These are phyloP conservation scores for Phyllostachys edulis DNA, from an alignment of 176 grass and related monocot species.

Conservation along the genomic window DNA sequence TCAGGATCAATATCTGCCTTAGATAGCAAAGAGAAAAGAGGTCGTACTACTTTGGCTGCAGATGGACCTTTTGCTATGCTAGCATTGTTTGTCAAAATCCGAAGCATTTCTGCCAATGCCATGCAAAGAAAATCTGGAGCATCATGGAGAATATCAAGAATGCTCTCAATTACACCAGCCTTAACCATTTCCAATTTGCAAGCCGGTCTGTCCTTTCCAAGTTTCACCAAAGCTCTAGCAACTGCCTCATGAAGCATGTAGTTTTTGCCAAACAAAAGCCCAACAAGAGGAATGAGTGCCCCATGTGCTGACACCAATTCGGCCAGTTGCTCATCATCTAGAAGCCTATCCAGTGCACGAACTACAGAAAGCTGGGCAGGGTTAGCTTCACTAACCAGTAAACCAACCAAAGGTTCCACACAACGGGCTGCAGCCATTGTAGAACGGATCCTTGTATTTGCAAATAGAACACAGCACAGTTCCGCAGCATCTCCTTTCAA, in stretches of 20 bases:
- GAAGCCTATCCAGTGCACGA: constrained; percentile 89
- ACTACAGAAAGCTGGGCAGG: constrained; percentile 93
- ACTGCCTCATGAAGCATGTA: constrained; percentile 86
- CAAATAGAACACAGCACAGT: constrained; percentile 90
- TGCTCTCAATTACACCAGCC: constrained; percentile 89
- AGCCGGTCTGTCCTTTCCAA: constrained; percentile 89
- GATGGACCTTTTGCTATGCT: constrained; percentile 94
- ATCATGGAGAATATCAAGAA: constrained; percentile 90
- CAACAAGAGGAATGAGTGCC: constrained; percentile 81
- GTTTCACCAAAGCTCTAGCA: constrained; percentile 88
- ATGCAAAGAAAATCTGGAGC: constrained; percentile 96
- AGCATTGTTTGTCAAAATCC: constrained; percentile 98
- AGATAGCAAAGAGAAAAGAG: constrained; percentile 86
- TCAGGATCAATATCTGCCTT: constrained; percentile 79
- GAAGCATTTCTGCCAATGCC: constrained; percentile 87
- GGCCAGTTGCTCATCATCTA: constrained; percentile 94
- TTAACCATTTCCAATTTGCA: constrained; percentile 99
- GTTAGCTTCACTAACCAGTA: constrained; percentile 78
- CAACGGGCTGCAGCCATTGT: constrained; percentile 85
- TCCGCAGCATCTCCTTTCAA: constrained; percentile 97
- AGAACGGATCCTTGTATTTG: constrained; percentile 95
- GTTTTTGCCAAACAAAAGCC: constrained; percentile 91
- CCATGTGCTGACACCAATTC: constrained; percentile 92
- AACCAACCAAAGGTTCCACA: constrained; percentile 86
- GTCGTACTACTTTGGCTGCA: constrained; percentile 91